Base-by-base conservation (phyloP, 345 rosid genomes). In the Adansonia digitata region DNA sequence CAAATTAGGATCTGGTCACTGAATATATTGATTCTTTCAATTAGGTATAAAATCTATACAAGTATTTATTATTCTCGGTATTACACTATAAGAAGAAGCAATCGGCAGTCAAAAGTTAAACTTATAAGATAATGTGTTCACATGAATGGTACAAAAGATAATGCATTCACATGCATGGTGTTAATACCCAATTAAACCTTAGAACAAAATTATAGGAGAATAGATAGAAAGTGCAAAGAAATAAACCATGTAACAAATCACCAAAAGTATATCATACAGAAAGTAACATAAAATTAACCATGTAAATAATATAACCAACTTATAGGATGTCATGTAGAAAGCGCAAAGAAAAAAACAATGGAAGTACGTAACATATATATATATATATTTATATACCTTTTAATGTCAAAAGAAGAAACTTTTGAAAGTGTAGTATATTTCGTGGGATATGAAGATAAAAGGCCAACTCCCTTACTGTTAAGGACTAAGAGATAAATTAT, bases 121-220 rank as follows among this genome's bases (percentile, higher is more conserved):
- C 40, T 42, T 20, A 42, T 22, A 22, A 66, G 69, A 27, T 43
- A 43, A 13, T 43, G 5, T 26, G 20, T 43, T 66, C 12, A 24
- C 39, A 14, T 2, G 20, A 7, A 29, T 13, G 7, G 18, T 14
- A 20, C 34, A 31, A 31, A 31, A 31, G 34, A 31, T 31, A 31
- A 31, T 1, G 34, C 5, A 8, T 26, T 57, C n/a, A 27, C 12
- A 13, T 3, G 37, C 12, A 43, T 24, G n/a, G n/a, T 14, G 53
- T 66, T 7, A 14, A 7, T 66, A 45, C 53, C 52, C 71, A 66
- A 66, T 26, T 66, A 66, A 66, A 53, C 52, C 71, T 43, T 66
- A 40, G 35, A 66, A 42, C 18, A 29, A 43, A 15, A 43, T 66
- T 13, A 43, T 24, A 66, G 12, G 12, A 24, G 24, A 42, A 42